These are phyloP conservation scores for Sclerotinia sclerotiorum DNA, from an alignment of 2,329 filamentous ascomycete genomes.

Conservation along the genomic window DNA sequence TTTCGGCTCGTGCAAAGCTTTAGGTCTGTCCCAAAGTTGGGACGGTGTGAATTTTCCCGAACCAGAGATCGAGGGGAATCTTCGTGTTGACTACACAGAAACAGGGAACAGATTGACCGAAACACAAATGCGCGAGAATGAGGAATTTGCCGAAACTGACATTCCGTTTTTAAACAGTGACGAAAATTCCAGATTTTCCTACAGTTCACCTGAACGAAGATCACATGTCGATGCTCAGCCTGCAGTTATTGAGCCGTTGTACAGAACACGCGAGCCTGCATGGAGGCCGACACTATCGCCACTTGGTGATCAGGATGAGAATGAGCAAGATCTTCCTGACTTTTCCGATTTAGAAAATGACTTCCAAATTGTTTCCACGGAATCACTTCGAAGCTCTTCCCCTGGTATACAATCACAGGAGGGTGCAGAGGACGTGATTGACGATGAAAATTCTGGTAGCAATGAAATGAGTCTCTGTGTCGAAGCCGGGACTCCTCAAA, in stretches of 20 bases:
- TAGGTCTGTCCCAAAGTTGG: neutral
- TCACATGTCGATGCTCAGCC: neutral
- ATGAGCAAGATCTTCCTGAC: slow-evolving; percentile 20
- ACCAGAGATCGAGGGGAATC: neutral
- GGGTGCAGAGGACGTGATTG: neutral
- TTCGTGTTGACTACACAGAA: slow-evolving; percentile 13
- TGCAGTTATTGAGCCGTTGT: neutral
- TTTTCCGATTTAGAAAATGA: slow-evolving; percentile 19
- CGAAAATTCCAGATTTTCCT: neutral
- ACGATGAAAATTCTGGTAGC: slow-evolving; percentile 6
- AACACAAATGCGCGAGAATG: slow-evolving; percentile 1
- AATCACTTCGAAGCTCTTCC: slow-evolving; percentile 10
- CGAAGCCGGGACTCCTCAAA: slow-evolving; percentile 18
- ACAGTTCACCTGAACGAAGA: neutral
- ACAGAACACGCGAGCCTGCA: slow-evolving; percentile 8
- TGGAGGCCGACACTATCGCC: slow-evolving; percentile 15
- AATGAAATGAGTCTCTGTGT: slow-evolving; percentile 17
- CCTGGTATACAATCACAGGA: slow-evolving; percentile 10
- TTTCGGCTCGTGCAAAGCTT: neutral
- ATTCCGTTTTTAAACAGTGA: neutral
- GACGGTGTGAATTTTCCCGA: neutral
- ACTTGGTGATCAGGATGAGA: neutral
- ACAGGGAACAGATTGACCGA: slow-evolving; percentile 20
- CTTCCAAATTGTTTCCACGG: neutral
- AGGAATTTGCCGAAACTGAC: neutral